These are phyloP conservation scores for Eudorina sp. DNA, from an alignment of 139 green algal genomes.

Conservation along the genomic window DNA sequence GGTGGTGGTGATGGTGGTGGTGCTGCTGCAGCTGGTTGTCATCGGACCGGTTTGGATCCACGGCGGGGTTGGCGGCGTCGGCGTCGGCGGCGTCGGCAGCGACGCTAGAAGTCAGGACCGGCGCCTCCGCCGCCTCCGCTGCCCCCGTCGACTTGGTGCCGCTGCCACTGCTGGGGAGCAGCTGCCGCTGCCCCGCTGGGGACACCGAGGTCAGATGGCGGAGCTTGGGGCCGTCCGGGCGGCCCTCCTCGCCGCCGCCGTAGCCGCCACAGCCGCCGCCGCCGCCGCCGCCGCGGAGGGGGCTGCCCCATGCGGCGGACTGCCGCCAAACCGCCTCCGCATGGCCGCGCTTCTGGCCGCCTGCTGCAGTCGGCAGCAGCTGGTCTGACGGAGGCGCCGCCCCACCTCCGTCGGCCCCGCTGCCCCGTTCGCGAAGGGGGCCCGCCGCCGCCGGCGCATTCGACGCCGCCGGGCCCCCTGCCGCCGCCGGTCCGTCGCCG, in stretches of 20 bases:
- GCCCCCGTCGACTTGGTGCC: neutral
- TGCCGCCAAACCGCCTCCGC: neutral
- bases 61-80: neutral
- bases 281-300: neutral
- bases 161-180: neutral
- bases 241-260: neutral
- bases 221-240: slow-evolving; percentile 20
- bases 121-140: too few species aligned
- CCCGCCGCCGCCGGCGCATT: neutral
- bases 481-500: neutral
- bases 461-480: neutral
- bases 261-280: neutral
- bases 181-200: neutral
- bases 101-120: too few species aligned
- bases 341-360: slow-evolving; percentile 22
- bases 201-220: slow-evolving; percentile 28
- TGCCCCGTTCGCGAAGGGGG: neutral
- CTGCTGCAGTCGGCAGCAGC: neutral
- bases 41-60: too few species aligned
- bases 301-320: neutral
- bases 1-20: neutral
- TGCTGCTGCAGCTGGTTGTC: neutral
- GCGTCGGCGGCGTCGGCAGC: too few species aligned
- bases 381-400: too few species aligned
- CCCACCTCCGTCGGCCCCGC: neutral